Base-by-base conservation (phyloP, 768 basidiomycete species). In the Coprinellus micaceus region DNA sequence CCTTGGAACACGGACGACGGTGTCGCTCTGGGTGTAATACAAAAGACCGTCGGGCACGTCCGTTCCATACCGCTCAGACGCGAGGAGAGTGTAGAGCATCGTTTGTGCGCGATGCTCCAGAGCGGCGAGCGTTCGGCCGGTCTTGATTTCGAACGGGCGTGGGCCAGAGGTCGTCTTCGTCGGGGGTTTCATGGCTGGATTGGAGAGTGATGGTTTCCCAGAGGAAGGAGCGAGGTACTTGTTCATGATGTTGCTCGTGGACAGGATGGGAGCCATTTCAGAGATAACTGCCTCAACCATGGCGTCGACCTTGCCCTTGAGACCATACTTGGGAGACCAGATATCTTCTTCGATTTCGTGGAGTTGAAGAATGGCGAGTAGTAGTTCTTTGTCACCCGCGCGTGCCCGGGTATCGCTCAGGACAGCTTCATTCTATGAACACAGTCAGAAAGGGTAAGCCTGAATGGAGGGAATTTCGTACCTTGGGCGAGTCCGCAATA, bases 21-120 rank as follows among this genome's bases (percentile, higher is more conserved):
- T 86, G 58, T 94, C 91, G 61, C 82, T 86, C 69, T 97, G 94
- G 1, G 95, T 95, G 67, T 99, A 99, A 66, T 92, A 98, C 29
- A 99, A 77, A 44, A 99, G 74, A 13, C 97, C 97, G 6, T 86
- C 83, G 1, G 84, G 80, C 9, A 97, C 84, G 21, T 88, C 81
- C 4, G 82, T 80, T 4, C 86, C 91, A 64, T 98, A 98, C n/a
- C 96, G 82, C 67, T 98, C 95, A 37, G 84, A 82, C 63, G 94
- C 84, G 1, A 99, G 78, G 4, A 98, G 75, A 1, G 94, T 96
- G 68, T 99, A 99, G 3, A 99, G 74, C 87, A 98, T 94, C 1
- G 97, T 99, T 71, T 99, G 97, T 0, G 97, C 97, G 36, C 97
- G 88, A 69, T 98, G 96, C 61, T 96, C 94, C 83, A 94, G 85